These are phyloP conservation scores for Kodamaea alishanica DNA, from an alignment of 1,139 yeast species.

Conservation along the genomic window DNA sequence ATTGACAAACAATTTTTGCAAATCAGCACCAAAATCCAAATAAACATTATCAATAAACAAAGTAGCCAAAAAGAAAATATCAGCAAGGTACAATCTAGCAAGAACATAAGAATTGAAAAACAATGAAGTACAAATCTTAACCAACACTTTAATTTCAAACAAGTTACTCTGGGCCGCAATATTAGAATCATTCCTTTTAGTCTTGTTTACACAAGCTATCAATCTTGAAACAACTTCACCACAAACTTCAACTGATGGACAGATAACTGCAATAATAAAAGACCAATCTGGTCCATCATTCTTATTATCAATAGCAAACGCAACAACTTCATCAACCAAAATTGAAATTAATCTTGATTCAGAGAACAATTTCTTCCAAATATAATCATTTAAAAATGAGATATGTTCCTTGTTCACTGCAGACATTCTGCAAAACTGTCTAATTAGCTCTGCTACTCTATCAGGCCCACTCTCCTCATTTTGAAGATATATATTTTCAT, in stretches of 20 bases:
- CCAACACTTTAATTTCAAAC: constrained; percentile 69
- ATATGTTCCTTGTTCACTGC: constrained; percentile 43
- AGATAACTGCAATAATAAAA: constrained; percentile 56
- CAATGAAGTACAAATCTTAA: constrained; percentile 61
- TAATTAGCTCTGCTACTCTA: constrained; percentile 56
- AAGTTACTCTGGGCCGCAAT: constrained; percentile 62
- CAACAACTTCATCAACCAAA: constrained; percentile 69
- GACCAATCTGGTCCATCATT: constrained; percentile 71
- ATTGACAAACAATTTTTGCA: constrained; percentile 65
- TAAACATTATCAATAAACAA: constrained; percentile 73
- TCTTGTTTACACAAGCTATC: constrained; percentile 48
- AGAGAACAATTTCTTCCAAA: constrained; percentile 69
- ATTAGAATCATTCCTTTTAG: constrained; percentile 44
- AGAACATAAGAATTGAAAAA: constrained; percentile 69
- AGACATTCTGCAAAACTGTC: constrained; percentile 63
- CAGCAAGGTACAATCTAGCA: constrained; percentile 69
- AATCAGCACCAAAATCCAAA: constrained; percentile 60
- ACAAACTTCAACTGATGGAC: constrained; percentile 74
- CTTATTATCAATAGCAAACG: constrained; percentile 71
- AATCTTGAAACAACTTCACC: constrained; percentile 60
- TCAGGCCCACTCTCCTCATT: constrained; percentile 59
- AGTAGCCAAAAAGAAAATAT: constrained; percentile 65
- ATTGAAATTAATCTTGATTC: constrained; percentile 58
- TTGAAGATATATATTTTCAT: constrained; percentile 51
- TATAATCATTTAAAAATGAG: constrained; percentile 42